Percentiles rank a stretch among this genome's conserved stretches.
Conservation (phyloP, 176 grass and related monocot species). For the Zoysia japonica region DNA sequence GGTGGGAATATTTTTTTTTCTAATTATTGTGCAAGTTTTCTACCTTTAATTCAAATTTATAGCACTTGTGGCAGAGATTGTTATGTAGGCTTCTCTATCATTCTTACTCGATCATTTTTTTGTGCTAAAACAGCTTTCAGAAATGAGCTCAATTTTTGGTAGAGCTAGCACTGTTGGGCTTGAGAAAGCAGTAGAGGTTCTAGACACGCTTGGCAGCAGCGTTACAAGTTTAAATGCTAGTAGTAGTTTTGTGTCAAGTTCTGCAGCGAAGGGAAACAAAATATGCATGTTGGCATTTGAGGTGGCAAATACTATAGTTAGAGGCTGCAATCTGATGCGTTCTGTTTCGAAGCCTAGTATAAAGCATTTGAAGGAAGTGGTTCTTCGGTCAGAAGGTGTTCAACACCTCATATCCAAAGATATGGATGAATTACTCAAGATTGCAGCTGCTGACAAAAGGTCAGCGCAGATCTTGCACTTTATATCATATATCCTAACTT, state of each 20-base stretch:
- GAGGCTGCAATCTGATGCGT: conserved; percentile 86
- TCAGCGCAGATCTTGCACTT: conserved; percentile 37
- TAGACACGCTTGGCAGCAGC: conserved; percentile 94
- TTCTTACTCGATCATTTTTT: conserved; percentile 14
- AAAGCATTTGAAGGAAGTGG: conserved; percentile 81
- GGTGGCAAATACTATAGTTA: conserved; percentile 94
- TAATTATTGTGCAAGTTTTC: neutral
- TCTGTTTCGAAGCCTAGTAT: conserved; percentile 82
- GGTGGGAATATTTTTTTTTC: neutral
- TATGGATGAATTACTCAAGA: conserved; percentile 70
- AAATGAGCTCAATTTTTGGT: conserved; percentile 80
- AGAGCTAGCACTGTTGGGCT: conserved; percentile 75
- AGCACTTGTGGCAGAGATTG: neutral
- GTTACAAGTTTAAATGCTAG: conserved; percentile 76
- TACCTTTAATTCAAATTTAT: neutral
- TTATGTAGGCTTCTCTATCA: conserved; percentile 23
- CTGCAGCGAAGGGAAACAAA: conserved; percentile 67
- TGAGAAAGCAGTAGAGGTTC: conserved; percentile 88
- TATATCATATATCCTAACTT: conserved; percentile 28
- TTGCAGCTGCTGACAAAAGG: conserved; percentile 92
- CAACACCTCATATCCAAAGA: conserved; percentile 87
- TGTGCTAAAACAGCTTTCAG: conserved; percentile 70
- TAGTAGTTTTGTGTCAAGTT: conserved; percentile 67
- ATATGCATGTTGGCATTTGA: conserved; percentile 96
- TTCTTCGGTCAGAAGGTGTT: conserved; percentile 83